Evolutionary conservation across 1,139 yeast genomes (phyloP), one percentile per base, ranked within the genome.

Genomic region (Pneumocystis carinii): DNA sequence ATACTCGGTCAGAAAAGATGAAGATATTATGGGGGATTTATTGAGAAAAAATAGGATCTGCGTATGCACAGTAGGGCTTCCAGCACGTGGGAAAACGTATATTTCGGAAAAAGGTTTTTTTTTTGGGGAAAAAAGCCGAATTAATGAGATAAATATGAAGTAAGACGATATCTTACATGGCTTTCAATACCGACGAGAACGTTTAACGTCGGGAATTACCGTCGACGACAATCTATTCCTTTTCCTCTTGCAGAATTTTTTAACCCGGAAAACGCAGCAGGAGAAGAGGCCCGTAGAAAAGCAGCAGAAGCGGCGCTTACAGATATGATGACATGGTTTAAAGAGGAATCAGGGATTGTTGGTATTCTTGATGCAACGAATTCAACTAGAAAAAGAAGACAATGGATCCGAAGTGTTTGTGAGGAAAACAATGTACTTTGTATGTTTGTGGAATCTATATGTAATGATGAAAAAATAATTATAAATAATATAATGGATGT

Each of bases 251-350:
- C 97, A 0, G 85, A 81, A 66, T 92, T 92, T 72, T 92, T 92
- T 75, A 82, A 86, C 59, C 97, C 97, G 0, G 84, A 83, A 66
- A 90, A 92, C 72, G 75, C 78, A 60, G 77, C 81, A 41, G 83
- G 86, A 35, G 83, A 83, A 15, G 77, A 80, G 37, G 77, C 90
- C 62, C 80, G 97, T 66, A 97, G 92, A 69, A 83, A 86, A 72
- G 90, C 97, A 97, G 98, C 98, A 0, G 85, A 87, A 84, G 96
- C 90, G 68, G 92, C 97, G 0, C 77, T 92, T 65, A 95, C 89
- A 66, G 87, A 86, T 70, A 75, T 92, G 66, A 77, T 92, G 55
- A 94, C 89, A 70, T 90, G 87, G 73, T 81, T 92, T 5, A 74
- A 89, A 63, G 79, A 81, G 36, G 95, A 90, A 0, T 82, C 84